Percentiles rank a stretch among this genome's conserved stretches.
Evolutionary conservation across 140 eudicot species (phyloP).

Genomic region (Senecio squalidus): DNA sequence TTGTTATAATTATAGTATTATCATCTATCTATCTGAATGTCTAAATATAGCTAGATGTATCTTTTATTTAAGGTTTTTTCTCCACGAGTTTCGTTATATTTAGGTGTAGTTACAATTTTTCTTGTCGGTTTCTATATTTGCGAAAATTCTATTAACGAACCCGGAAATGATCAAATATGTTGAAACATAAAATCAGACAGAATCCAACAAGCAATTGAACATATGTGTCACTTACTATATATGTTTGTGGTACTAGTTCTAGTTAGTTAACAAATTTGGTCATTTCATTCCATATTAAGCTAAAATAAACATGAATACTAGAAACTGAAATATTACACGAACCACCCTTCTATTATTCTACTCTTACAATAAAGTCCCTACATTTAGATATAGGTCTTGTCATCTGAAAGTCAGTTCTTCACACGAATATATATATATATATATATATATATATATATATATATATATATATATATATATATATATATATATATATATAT

Average conservation of each 20-base stretch:
- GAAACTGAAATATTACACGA: slow-evolving; percentile 1
- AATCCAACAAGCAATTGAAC: background rate
- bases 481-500: no score
- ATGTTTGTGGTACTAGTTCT: slow-evolving; percentile 5
- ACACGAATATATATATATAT: no score
- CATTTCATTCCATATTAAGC: slow-evolving; percentile 2
- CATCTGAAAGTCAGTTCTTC: no score
- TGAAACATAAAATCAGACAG: background rate
- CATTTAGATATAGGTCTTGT: slow-evolving; percentile 4
- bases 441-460: no score
- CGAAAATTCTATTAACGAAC: background rate
- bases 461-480: no score
- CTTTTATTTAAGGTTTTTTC: background rate
- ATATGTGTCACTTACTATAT: slow-evolving; percentile 16
- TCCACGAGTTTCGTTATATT: slow-evolving; percentile 5
- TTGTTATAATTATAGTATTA: slow-evolving; percentile 12
- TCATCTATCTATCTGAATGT: slow-evolving; percentile 4
- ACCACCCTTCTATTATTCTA: slow-evolving; percentile 10
- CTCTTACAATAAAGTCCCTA: slow-evolving; percentile 1
- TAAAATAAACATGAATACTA: background rate
- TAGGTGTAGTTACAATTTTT: background rate
- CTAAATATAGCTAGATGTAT: background rate
- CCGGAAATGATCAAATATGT: background rate
- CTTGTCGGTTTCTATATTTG: slow-evolving; percentile 3
- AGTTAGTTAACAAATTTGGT: background rate